Evolutionary conservation across 441 rosid species (phyloP), one percentile per base, ranked within the genome.

Genomic region (Syzygium malaccense): DNA sequence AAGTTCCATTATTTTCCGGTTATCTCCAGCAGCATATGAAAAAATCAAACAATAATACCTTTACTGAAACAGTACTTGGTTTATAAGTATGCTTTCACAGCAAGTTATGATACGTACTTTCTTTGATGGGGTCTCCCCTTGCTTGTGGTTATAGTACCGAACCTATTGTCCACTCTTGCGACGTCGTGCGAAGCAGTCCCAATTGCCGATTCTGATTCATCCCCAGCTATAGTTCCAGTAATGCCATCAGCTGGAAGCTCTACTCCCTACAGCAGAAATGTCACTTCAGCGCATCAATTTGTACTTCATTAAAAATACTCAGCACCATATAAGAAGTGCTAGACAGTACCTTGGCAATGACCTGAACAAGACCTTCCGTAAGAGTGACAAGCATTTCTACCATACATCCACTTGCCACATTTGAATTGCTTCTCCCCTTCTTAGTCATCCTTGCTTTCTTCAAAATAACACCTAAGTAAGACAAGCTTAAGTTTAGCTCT

Each of bases 301-400:
- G 56, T 55, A 41, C 41, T 54, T 18, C 18, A 17, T 80, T 48
- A 75, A 89, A 89, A 7, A 51, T 71, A 20, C 49, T 56, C 32
- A 55, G 83, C 83, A 37, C 86, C 37, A 12, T 71, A 88, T 23
- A 20, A 86, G 86, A 87, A 83, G 55, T 51, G 68, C 25, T 25
- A 54, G 5, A 84, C 45, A 45, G 86, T 88, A 95, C 98, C 96
- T 93, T 94, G 1, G 97, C 97, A 92, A 96, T 92, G 57, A 96
- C 93, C 95, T 97, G 97, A 92, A 94, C 99, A 89, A 97, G 94
- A 90, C 95, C 95, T 85, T 89, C 88, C 3, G 98, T 92, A 30
- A 92, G 93, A 90, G 96, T 94, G 60, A 97, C 95, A 89, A 96
- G 96, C 7, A 97, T 95, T 87, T 95, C 95, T 66, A 97, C 90